phyloP scores from a whole-genome alignment of 2,329 filamentous ascomycete species.

The Fusarium verrucosum region DNA sequence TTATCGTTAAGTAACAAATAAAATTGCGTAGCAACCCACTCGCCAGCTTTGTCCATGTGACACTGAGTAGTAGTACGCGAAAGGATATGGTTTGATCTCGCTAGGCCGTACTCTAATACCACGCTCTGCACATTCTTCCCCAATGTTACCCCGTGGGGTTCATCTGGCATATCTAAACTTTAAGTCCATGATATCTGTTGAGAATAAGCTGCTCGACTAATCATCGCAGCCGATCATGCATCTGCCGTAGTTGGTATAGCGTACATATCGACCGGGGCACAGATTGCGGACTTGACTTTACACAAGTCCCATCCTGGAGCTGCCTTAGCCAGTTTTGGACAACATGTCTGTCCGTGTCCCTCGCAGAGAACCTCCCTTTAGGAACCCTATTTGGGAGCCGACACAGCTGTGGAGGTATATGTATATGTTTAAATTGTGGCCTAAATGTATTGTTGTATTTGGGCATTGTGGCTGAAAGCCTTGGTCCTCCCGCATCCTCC shows the following conservation, averaged over 20 bases:
- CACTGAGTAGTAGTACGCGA: too few relatives aligned
- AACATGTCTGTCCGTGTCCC: not conserved
- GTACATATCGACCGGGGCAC: not conserved
- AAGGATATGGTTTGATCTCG: too few relatives aligned
- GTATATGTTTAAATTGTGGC: too few relatives aligned
- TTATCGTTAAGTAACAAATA: too few relatives aligned
- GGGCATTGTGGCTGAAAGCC: too few relatives aligned
- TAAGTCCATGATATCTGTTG: not conserved
- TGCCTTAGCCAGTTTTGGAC: not conserved
- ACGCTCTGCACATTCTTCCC: too few relatives aligned
- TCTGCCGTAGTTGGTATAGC: not conserved
- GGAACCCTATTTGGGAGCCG: not conserved
- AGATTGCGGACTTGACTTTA: not conserved
- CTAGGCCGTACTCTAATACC: too few relatives aligned
- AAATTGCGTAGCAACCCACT: too few relatives aligned
- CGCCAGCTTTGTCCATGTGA: too few relatives aligned
- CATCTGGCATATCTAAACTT: not conserved
- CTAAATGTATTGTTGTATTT: too few relatives aligned
- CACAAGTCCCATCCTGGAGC: not conserved
- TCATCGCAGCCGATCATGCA: not conserved
- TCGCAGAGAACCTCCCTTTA: not conserved
- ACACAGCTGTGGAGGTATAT: too few relatives aligned
- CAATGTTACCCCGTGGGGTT: not conserved
- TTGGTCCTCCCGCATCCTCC: too few relatives aligned
- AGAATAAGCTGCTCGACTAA: not conserved